Conservation (phyloP, 2,329 filamentous ascomycete species). For the Rhynchosporium graminicola region DNA sequence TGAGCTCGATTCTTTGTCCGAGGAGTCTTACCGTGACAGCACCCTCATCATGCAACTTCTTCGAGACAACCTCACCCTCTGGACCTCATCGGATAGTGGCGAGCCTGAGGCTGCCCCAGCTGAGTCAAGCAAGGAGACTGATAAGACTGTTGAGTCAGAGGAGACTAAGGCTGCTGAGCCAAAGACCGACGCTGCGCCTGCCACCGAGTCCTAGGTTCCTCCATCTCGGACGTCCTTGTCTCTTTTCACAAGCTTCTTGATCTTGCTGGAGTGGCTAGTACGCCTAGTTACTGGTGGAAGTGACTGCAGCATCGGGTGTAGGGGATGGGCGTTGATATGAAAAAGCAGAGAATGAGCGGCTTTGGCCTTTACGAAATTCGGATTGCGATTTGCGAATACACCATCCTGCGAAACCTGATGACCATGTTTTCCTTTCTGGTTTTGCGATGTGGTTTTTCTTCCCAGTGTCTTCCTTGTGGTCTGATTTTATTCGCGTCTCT, state of each 20-base stretch:
- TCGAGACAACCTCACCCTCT: conserved; percentile 96
- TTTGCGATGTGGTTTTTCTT: conserved; percentile 32
- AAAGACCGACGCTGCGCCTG: conserved; percentile 42
- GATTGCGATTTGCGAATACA: conserved; percentile 41
- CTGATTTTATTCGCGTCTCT: conserved; percentile 28
- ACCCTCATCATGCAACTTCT: conserved; percentile 99
- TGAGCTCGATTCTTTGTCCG: conserved; percentile 92
- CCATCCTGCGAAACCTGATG: conserved; percentile 42
- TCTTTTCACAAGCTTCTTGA: conserved; percentile 43
- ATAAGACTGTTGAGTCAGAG: conserved; percentile 51
- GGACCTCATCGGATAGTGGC: conserved; percentile 89
- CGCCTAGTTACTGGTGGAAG: conserved; percentile 38
- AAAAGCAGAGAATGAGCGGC: conserved; percentile 40
- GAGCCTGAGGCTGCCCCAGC: conserved; percentile 67
- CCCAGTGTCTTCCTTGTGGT: conserved; percentile 31
- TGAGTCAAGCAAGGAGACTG: conserved; percentile 64
- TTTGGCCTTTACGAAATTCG: conserved; percentile 33
- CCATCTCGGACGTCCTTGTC: conserved; percentile 42
- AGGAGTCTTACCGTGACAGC: conserved; percentile 98
- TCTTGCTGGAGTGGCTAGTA: conserved; percentile 38
- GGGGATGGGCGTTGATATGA: conserved; percentile 42
- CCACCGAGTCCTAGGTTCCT: conserved; percentile 56
- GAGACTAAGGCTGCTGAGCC: conserved; percentile 42
- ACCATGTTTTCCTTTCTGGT: conserved; percentile 43
- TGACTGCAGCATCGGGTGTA: conserved; percentile 39